Evolutionary conservation across 441 rosid species (phyloP).

Genomic region (Corymbia citriodora): DNA sequence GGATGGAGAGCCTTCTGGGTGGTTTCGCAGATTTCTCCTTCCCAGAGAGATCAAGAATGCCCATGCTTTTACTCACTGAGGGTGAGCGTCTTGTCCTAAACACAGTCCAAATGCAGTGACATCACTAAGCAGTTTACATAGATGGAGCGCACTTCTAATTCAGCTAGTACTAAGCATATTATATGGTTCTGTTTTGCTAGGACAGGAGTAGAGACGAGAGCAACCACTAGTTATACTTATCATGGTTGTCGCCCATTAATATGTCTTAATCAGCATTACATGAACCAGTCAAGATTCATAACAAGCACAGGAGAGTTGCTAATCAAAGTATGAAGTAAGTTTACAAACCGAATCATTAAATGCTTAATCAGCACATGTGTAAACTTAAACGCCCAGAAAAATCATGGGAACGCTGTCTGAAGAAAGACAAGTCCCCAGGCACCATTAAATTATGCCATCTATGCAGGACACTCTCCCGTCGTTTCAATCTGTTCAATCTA

Average conservation of each 20-base stretch:
- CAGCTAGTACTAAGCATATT: not conserved
- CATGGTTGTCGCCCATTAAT: not conserved
- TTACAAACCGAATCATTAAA: not conserved
- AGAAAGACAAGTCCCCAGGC: not conserved
- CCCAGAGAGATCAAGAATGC: constrained; percentile 59
- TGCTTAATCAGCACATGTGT: accelerated
- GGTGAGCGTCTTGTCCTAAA: constrained; percentile 42
- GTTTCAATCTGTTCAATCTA: not conserved
- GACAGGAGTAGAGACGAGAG: too few species aligned
- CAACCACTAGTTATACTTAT: not conserved
- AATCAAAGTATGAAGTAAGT: not conserved
- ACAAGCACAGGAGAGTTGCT: not conserved
- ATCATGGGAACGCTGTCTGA: accelerated
- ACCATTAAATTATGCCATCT: not conserved
- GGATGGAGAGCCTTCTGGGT: constrained; percentile 80
- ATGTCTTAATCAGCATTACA: not conserved
- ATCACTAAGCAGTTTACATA: not conserved
- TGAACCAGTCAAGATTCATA: not conserved
- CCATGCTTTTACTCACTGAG: constrained; percentile 66
- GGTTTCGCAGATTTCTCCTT: constrained; percentile 73
- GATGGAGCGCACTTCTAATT: not conserved
- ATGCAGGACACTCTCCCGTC: not conserved
- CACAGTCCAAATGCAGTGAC: not conserved
- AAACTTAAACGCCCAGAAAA: not conserved
- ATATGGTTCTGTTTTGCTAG: not conserved